Percentiles rank a stretch among this genome's conserved stretches.
Evolutionary conservation across 805 yeast genomes (phyloP).

Genomic region (Wickerhamia fluorescens): DNA sequence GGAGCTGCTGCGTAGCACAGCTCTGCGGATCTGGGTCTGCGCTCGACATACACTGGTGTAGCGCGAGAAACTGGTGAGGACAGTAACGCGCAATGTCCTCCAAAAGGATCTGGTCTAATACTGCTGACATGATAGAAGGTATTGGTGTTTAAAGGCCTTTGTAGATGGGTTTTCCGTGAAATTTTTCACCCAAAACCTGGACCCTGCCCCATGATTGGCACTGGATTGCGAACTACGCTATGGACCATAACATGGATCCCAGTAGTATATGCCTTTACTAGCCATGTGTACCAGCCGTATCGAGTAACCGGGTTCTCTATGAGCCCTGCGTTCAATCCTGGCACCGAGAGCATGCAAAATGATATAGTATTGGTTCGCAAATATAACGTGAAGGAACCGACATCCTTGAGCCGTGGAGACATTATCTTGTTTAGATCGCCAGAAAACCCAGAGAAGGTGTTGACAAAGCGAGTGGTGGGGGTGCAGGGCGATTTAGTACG

Average conservation of each 20-base stretch:
- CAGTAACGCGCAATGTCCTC: slow-evolving; percentile 75
- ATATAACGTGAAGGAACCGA: slow-evolving; percentile 40
- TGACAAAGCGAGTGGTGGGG: slow-evolving; percentile 76
- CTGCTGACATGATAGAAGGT: slow-evolving; percentile 6
- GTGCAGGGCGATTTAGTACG: slow-evolving; percentile 61
- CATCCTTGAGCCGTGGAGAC: slow-evolving; percentile 50
- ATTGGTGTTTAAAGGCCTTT: no score
- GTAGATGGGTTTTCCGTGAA: no score
- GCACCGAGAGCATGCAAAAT: slow-evolving; percentile 32
- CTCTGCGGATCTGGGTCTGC: slow-evolving; percentile 41
- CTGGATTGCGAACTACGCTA: no score
- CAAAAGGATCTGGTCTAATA: slow-evolving; percentile 65
- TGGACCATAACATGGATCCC: slow-evolving; percentile 69
- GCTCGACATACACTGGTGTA: slow-evolving; percentile 63
- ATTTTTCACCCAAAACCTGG: no score
- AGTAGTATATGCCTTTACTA: slow-evolving; percentile 59
- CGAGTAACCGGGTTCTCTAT: slow-evolving; percentile 76
- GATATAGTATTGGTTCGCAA: slow-evolving; percentile 71
- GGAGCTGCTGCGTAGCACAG: slow-evolving; percentile 51
- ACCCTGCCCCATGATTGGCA: no score
- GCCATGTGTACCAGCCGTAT: slow-evolving; percentile 67
- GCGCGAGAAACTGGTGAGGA: slow-evolving; percentile 64
- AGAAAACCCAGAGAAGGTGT: slow-evolving; percentile 63
- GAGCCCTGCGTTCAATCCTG: slow-evolving; percentile 85
- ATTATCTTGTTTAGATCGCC: slow-evolving; percentile 78